phyloP scores from a whole-genome alignment of 768 basidiomycete species.

The Hemileccinum impolitum region DNA sequence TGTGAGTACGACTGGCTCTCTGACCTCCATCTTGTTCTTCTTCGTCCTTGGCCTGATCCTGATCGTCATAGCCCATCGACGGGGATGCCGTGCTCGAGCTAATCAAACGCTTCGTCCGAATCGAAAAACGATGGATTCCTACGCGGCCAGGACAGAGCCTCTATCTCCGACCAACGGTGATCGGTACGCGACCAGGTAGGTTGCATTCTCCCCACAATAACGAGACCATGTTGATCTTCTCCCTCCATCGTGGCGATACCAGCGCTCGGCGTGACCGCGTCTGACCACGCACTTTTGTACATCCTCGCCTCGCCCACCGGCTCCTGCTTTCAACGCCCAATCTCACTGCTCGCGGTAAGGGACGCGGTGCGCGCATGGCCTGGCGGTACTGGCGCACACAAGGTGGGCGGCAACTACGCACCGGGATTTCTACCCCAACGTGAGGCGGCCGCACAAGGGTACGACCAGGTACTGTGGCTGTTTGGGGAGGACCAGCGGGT shows the following conservation, averaged over 20 bases:
- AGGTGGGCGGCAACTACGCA: slow-evolving; percentile 65
- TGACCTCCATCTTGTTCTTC: too few species aligned
- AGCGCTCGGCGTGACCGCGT: slow-evolving; percentile 69
- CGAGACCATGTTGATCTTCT: too few species aligned
- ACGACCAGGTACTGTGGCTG: slow-evolving; percentile 79
- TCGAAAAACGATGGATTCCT: slow-evolving; percentile 89
- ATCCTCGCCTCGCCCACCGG: slow-evolving; percentile 69
- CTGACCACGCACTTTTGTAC: slow-evolving; percentile 79
- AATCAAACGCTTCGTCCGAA: slow-evolving; percentile 60
- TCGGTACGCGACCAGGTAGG: slow-evolving; percentile 40
- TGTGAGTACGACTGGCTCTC: slow-evolving; percentile 33
- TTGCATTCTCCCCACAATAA: not conserved
- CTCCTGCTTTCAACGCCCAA: slow-evolving; percentile 51
- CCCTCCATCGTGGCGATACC: not conserved
- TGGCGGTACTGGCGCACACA: slow-evolving; percentile 67
- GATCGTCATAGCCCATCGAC: slow-evolving; percentile 36
- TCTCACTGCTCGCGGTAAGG: slow-evolving; percentile 59
- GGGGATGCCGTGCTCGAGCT: slow-evolving; percentile 45
- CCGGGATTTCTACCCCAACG: slow-evolving; percentile 61
- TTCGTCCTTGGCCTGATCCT: too few species aligned
- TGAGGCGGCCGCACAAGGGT: slow-evolving; percentile 63
- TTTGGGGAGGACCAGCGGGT: slow-evolving; percentile 55
- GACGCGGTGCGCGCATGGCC: slow-evolving; percentile 79
- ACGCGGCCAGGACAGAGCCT: slow-evolving; percentile 67
- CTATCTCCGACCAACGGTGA: slow-evolving; percentile 83